Conservation (phyloP, 495 filamentous ascomycete species). For the Neurospora sp. region DNA sequence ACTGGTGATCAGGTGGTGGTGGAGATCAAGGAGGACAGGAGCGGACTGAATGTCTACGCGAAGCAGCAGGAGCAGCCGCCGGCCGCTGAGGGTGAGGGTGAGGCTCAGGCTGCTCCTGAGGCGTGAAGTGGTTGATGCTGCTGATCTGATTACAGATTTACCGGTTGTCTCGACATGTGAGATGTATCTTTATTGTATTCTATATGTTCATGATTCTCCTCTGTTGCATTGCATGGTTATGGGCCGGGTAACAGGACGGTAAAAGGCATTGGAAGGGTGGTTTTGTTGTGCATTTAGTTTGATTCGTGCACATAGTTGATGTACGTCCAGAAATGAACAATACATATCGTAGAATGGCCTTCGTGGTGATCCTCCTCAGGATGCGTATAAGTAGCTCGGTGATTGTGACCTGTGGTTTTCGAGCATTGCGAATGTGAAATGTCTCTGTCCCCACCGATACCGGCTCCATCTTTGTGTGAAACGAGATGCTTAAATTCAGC, state of each 20-base stretch:
- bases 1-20: conserved; percentile 63
- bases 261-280: neutral
- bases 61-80: neutral
- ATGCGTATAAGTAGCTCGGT: neutral
- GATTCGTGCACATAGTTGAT: neutral
- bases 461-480: neutral
- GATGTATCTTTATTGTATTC: neutral
- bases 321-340: neutral
- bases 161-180: neutral
- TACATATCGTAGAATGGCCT: neutral
- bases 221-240: neutral
- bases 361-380: neutral
- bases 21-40: conserved; percentile 46
- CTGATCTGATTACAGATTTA: neutral
- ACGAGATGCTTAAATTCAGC: neutral
- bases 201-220: neutral
- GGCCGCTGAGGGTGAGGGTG: neutral
- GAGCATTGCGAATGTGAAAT: neutral
- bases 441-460: neutral
- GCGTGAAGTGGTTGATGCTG: neutral
- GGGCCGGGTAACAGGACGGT: neutral
- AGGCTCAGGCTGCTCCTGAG: neutral
- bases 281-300: neutral
- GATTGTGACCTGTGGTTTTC: neutral
- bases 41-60: conserved; percentile 35